Evolutionary conservation across 495 filamentous ascomycete genomes (phyloP), one percentile per base, ranked within the genome.

Genomic region (Xylaria telfairii): DNA sequence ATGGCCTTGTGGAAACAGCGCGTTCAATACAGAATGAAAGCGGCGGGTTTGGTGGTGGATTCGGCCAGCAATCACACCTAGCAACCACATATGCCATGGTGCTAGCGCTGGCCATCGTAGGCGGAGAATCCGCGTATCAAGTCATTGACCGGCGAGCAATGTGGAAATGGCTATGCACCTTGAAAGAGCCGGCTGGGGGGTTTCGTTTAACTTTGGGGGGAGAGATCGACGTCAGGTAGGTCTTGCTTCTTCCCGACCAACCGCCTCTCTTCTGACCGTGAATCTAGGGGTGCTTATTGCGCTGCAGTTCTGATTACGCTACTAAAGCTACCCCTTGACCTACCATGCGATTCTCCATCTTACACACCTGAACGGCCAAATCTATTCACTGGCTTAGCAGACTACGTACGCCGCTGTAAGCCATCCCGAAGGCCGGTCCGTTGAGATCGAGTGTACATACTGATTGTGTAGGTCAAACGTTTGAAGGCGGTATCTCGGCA

Each of bases 21-120:
- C 83, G 84, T 37, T 86, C 92, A 13, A 90, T 94, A 78, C 96
- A 98, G 81, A 96, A 98, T 78, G 76, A 83, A 37, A 86, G 83
- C 19, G 96, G 96, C 9, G 96, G 96, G 8, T 97, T 98, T 80
- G 96, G 96, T 32, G 96, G 96, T 59, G 95, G 96, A n/a, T 90
- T 92, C 79, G 92, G 94, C 51, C 96, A 98, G 77, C 84, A 87
- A 70, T 93, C 93, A 15, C 96, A 99, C 80, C 82, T 93, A 71
- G 95, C 95, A 28, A 87, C 92, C n/a, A 91, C 90, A 1, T 99
- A 98, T 84, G 92, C 94, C 21, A 88, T 91, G 37, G 83, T 97
- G 10, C 84, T 98, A 24, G 86, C 91, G 10, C 83, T 98, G 37
- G 89, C 90, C 2, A 88, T 93, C 71, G 91, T 95, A 47, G 92